Base-by-base conservation (phyloP, 345 rosid species). In the Brassica incana region DNA sequence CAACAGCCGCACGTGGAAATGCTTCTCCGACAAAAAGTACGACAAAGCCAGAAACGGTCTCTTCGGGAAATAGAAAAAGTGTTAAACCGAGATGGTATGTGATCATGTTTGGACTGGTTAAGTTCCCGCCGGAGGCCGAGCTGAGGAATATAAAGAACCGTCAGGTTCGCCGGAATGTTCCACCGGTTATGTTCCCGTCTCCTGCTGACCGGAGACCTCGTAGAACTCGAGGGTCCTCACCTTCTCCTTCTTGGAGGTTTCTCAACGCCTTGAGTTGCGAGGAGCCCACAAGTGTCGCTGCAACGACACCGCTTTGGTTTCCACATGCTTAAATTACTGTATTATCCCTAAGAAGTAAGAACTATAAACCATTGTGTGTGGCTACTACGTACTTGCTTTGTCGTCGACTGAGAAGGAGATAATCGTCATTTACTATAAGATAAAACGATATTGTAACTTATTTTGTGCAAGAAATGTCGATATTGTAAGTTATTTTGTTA, bases 221-320 rank as follows among this genome's bases (percentile, higher is more conserved):
- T 38, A 85, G 69, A 69, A 15, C 73, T 71, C 80, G 69, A 18
- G 67, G 72, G 0, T 40, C 80, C 1, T 80, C 76, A 38, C 83
- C 69, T 63, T 75, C 83, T 9, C 77, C 84, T 33, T 87, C 90
- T 2, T 88, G 92, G 85, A 80, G 43, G 70, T 65, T 92, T 58
- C 85, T 92, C 52, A 85, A 83, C 48, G 94, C 88, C 38, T 73
- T 90, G 74, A 89, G 95, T 69, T 92, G 97, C 85, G 84, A 84
- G 62, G 89, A 84, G 45, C 86, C 84, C 10, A 78, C 85, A 0
- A 87, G 89, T 50, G 90, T 89, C 0, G 87, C 91, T 1, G 90
- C 83, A 1, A 81, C 90, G 84, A 25, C 91, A 67, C 77, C 97
- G 84, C 75, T 87, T 23, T 79, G 84, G 69, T 9, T 84, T 58